phyloP scores from a whole-genome alignment of 2,329 filamentous ascomycete genomes.

The Fusarium hainanense region DNA sequence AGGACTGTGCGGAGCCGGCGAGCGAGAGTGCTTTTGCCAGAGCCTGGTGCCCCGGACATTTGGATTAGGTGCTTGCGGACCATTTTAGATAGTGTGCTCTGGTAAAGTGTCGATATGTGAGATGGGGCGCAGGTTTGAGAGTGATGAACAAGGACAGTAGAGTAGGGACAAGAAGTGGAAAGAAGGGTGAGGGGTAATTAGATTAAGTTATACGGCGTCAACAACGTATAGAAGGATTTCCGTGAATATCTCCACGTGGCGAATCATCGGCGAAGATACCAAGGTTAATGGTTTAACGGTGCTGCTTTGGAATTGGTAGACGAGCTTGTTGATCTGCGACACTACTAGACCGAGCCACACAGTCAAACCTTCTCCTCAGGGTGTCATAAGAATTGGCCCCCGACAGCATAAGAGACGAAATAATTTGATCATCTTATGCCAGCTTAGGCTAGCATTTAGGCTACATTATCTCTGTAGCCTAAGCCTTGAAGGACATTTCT shows the following conservation, averaged over 20 bases:
- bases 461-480: too few species aligned
- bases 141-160: neutral
- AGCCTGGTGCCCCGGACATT: neutral
- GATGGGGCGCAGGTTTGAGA: neutral
- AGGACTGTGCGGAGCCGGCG: neutral
- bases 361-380: neutral
- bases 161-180: neutral
- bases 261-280: fast-evolving
- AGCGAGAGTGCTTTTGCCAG: neutral
- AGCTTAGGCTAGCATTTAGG: too few species aligned
- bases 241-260: neutral
- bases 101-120: too few species aligned
- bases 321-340: neutral
- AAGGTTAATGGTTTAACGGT: neutral
- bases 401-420: too few species aligned
- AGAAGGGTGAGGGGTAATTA: neutral
- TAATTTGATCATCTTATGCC: too few species aligned
- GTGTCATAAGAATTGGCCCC: too few species aligned
- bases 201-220: fast-evolving
- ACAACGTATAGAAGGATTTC: neutral
- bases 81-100: neutral
- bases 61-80: neutral
- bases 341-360: neutral
- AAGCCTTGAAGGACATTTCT: too few species aligned
- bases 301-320: neutral